phyloP scores from a whole-genome alignment of 495 filamentous ascomycete genomes.

The Aspergillus hancockii region DNA sequence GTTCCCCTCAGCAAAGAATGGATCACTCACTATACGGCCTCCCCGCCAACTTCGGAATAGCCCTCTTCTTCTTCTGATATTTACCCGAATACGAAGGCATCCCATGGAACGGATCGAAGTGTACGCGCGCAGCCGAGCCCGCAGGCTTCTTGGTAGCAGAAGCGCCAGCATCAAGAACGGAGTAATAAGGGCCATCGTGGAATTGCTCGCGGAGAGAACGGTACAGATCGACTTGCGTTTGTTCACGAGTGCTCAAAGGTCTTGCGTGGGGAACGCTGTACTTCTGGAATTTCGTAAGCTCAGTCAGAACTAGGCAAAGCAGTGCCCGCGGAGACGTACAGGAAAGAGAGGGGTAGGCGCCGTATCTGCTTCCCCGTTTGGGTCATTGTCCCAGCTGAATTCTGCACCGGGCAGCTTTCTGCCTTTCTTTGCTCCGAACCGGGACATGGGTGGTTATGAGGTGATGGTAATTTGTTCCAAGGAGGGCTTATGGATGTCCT shows the following conservation, averaged over 20 bases:
- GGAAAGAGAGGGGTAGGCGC: slow-evolving; percentile 47
- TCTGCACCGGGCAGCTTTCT: slow-evolving; percentile 43
- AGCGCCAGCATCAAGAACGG: slow-evolving; percentile 49
- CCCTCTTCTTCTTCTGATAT: slow-evolving; percentile 55
- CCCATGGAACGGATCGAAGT: slow-evolving; percentile 60
- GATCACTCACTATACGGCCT: slow-evolving; percentile 49
- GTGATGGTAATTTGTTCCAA: neutral
- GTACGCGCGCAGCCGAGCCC: slow-evolving; percentile 36
- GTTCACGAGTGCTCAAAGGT: slow-evolving; percentile 34
- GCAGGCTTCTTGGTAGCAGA: slow-evolving; percentile 40
- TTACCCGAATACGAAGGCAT: slow-evolving; percentile 59
- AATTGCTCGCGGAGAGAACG: slow-evolving; percentile 51
- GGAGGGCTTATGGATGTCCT: neutral
- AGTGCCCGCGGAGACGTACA: slow-evolving; percentile 26
- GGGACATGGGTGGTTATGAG: slow-evolving; percentile 34
- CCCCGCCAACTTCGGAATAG: slow-evolving; percentile 49
- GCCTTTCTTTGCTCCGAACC: slow-evolving; percentile 41
- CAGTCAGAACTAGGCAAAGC: slow-evolving; percentile 7
- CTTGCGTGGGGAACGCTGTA: slow-evolving; percentile 38
- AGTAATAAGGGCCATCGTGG: slow-evolving; percentile 60
- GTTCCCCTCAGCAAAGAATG: neutral
- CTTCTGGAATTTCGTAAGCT: slow-evolving; percentile 27
- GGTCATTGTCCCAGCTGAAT: slow-evolving; percentile 43
- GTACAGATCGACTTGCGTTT: slow-evolving; percentile 45
- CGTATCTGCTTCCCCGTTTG: slow-evolving; percentile 40